Base-by-base conservation (phyloP, 305 asterid species). In the Ruellia speciosa region DNA sequence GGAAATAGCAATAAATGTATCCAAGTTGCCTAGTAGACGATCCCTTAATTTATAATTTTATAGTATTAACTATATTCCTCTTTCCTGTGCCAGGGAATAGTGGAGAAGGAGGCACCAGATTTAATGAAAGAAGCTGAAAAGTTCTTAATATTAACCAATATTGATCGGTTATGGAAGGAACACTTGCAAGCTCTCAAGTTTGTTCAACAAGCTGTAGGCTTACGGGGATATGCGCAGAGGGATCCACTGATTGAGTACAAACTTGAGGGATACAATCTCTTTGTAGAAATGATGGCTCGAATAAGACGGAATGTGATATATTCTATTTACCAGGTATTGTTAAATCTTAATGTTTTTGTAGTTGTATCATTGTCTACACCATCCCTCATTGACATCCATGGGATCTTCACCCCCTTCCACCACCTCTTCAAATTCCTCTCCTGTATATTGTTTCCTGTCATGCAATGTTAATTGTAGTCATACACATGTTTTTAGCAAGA, bases 211-310 rank as follows among this genome's bases (percentile, higher is more conserved):
- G 99, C 95, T 54, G 99, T 92, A 19, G 88, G 96, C 35, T 79
- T 92, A 62, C 83, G 99, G 34, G 99, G 99, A 52, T 92, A 92
- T 77, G 99, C 99, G 20, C 99, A 92, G 75, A 79, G 95, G 71
- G 99, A 92, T 74, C 99, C 99, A 31, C 95, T 92, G 31, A 92
- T 92, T 17, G 99, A 88, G 68, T 92, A 88, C 76, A 92, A 92
- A 72, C 93, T 92, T 43, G 99, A 92, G 75, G 99, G 99, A 43
- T 88, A 92, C 88, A 86, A 92, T 81, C 95, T 92, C 52, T 92
- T 92, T 71, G 87, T 92, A 64, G 99, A 92, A 58, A 92, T 92
- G 99, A 88, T 92, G 96, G 99, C 99, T 41, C 88, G 92, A 50
- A 81, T 92, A 64, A 81, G 99, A 67, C 78, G 99, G 72, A 92